These are phyloP conservation scores for Phaeotremella skinneri DNA, from an alignment of 768 basidiomycete genomes.

Conservation along the genomic window DNA sequence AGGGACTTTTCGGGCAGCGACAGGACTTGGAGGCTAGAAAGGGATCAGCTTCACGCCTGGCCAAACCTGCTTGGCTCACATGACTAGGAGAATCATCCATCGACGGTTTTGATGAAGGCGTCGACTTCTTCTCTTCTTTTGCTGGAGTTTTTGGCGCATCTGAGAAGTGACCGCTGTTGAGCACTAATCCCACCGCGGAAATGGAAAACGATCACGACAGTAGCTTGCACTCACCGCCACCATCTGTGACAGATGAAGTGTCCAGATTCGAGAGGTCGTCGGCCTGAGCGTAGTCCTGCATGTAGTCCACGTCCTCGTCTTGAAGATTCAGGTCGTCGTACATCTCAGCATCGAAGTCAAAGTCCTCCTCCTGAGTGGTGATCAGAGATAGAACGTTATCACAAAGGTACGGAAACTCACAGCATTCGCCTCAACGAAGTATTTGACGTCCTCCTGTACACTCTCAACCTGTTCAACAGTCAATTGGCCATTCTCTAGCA, in stretches of 20 bases:
- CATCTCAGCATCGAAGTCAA: constrained; percentile 94
- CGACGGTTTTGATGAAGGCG: constrained; percentile 19
- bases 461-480: constrained; percentile 72
- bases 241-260: constrained; percentile 60
- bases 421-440: constrained; percentile 93
- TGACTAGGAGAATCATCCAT: constrained; percentile 12
- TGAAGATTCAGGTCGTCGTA: constrained; percentile 97
- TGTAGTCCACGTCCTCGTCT: constrained; percentile 91
- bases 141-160: constrained; percentile 38
- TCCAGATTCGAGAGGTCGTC: constrained; percentile 73
- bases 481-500: constrained; percentile 90
- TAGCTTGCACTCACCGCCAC: constrained; percentile 59
- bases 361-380: constrained; percentile 77
- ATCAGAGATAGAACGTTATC: not conserved
- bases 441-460: constrained; percentile 90
- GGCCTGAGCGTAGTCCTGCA: constrained; percentile 61
- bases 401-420: constrained; percentile 58
- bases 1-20: constrained; percentile 19
- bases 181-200: too few species aligned
- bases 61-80: not conserved
- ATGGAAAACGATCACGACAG: constrained; percentile 7
- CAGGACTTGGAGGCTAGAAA: constrained; percentile 40
- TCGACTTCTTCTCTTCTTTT: constrained; percentile 39
- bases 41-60: not conserved
- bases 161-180: not conserved